phyloP scores from a whole-genome alignment of 2,329 filamentous ascomycete species.

The Alternaria angustiovoidea region DNA sequence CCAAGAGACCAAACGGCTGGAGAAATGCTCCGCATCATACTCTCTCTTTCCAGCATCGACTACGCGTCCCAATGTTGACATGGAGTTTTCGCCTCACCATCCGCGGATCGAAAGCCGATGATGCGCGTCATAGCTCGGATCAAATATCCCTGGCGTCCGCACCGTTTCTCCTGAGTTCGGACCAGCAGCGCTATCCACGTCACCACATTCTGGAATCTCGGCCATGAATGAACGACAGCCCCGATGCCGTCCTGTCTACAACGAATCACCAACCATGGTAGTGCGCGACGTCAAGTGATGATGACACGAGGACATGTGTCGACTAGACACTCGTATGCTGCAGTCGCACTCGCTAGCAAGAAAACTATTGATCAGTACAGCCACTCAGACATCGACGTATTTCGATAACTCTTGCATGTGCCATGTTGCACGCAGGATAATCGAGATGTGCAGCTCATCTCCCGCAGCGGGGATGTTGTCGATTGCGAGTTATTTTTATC shows the following conservation, averaged over 20 bases:
- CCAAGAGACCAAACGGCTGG: conserved; percentile 11
- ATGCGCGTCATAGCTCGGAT: conserved; percentile 20
- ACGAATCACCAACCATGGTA: background rate
- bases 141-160: conserved; percentile 19
- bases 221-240: conserved; percentile 11
- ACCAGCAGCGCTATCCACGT: conserved; percentile 29
- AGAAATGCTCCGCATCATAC: background rate
- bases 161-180: conserved; percentile 30
- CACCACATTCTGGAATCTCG: conserved; percentile 18
- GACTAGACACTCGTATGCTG: background rate
- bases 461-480: conserved; percentile 6
- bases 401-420: background rate
- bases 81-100: background rate
- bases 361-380: background rate
- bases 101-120: conserved; percentile 5
- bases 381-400: background rate
- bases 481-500: conserved; percentile 29
- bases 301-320: conserved; percentile 9
- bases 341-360: background rate
- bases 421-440: conserved; percentile 6
- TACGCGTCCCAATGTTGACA: background rate
- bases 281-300: background rate
- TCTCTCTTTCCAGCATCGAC: background rate
- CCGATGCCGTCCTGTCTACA: conserved; percentile 1
- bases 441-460: conserved; percentile 8